phyloP scores from a whole-genome alignment of 331 rosid genomes.

The Rosa hybrid region DNA sequence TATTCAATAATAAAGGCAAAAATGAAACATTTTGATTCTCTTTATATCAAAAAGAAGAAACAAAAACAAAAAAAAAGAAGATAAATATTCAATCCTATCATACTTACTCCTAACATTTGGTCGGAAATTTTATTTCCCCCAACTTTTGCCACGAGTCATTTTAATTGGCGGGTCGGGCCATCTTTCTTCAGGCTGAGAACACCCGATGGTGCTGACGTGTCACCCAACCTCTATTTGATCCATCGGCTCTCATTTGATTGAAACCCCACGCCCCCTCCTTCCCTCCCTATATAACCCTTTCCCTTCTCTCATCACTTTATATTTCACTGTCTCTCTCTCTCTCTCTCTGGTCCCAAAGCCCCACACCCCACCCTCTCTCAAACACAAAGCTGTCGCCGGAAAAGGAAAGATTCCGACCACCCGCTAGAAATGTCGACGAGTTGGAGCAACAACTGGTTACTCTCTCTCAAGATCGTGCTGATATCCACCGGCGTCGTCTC shows the following conservation, averaged over 20 bases:
- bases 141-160: no score
- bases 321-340: not conserved
- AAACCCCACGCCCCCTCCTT: not conserved
- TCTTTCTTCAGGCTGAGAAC: not conserved
- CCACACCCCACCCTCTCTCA: not conserved
- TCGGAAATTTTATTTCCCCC: no score
- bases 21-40: no score
- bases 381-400: not conserved
- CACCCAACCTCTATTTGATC: constrained; percentile 14
- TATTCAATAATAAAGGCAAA: no score
- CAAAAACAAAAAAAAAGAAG: no score
- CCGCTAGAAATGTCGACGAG: constrained; percentile 24
- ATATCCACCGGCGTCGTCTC: constrained; percentile 62
- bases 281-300: constrained; percentile 27
- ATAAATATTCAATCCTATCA: no score
- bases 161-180: no score
- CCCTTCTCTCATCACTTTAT: not conserved
- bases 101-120: no score
- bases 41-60: no score
- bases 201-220: constrained; percentile 11
- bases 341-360: no score
- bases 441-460: constrained; percentile 35
- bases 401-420: constrained; percentile 8
- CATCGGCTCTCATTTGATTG: constrained; percentile 28
- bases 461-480: constrained; percentile 45